Percentiles rank a stretch among this genome's conserved stretches.
Conservation (phyloP, 306 rosid species). For the Nissolia schottii region DNA sequence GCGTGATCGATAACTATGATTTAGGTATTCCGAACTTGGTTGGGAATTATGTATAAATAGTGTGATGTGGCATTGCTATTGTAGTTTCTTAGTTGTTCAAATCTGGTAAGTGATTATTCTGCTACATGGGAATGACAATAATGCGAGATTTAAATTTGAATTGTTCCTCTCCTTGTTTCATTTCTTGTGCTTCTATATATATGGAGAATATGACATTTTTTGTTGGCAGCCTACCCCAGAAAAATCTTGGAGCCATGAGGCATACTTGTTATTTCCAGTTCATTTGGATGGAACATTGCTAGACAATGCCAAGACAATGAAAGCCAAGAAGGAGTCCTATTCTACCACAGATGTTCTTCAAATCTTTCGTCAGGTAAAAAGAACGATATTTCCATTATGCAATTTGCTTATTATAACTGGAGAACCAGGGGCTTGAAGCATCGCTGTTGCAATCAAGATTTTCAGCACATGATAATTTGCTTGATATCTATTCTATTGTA, state of each 20-base stretch:
- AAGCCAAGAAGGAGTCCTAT: conserved; percentile 73
- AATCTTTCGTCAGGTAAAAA: conserved; percentile 79
- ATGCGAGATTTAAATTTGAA: background rate
- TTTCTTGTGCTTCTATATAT: conserved; percentile 14
- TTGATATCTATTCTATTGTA: background rate
- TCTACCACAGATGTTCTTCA: conserved; percentile 87
- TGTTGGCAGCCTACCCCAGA: conserved; percentile 72
- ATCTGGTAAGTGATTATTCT: conserved; percentile 1
- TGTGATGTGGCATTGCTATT: background rate
- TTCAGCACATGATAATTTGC: background rate
- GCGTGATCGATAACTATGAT: too few species aligned
- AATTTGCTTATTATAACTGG: background rate
- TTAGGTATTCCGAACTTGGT: conserved; percentile 14
- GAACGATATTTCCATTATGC: background rate
- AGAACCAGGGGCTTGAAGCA: background rate
- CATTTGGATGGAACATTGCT: conserved; percentile 96
- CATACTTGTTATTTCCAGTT: conserved; percentile 92
- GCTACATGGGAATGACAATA: background rate
- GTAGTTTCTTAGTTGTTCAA: background rate
- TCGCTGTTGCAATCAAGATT: conserved; percentile 2
- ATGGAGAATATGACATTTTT: conserved; percentile 17
- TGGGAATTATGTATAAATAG: background rate
- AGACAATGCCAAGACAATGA: conserved; percentile 82
- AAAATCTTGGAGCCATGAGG: conserved; percentile 91
- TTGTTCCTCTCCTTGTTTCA: background rate